Percentiles rank a stretch among this genome's conserved stretches.
Conservation (phyloP, 768 basidiomycete species). For the Amanita brunnescens region DNA sequence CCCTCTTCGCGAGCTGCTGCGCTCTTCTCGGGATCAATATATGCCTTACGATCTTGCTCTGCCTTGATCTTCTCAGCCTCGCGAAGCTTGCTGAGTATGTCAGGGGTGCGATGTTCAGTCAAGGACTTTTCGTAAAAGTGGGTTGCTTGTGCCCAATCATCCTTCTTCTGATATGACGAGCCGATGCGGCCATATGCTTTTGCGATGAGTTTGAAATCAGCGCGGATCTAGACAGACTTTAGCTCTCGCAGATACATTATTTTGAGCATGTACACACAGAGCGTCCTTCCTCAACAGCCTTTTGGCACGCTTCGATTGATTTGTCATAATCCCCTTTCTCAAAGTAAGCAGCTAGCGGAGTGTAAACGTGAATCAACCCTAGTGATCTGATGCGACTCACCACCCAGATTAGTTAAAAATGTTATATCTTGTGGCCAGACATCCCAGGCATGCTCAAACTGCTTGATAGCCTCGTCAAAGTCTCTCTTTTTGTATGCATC, state of each 20-base stretch:
- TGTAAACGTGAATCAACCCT: not conserved
- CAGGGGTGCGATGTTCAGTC: slow-evolving; percentile 93
- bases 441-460: slow-evolving; percentile 89
- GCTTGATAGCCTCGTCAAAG: slow-evolving; percentile 66
- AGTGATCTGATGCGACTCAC: slow-evolving; percentile 28
- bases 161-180: slow-evolving; percentile 74
- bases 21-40: slow-evolving; percentile 80
- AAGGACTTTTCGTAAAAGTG: slow-evolving; percentile 92
- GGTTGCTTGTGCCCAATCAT: slow-evolving; percentile 68
- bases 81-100: slow-evolving; percentile 84
- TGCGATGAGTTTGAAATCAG: slow-evolving; percentile 92
- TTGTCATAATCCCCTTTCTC: slow-evolving; percentile 91
- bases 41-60: slow-evolving; percentile 73
- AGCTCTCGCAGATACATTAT: not conserved
- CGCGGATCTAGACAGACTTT: slow-evolving; percentile 48
- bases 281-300: slow-evolving; percentile 94
- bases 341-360: slow-evolving; percentile 70
- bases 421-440: slow-evolving; percentile 88
- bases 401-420: slow-evolving; percentile 85
- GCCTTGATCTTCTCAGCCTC: slow-evolving; percentile 69
- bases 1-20: slow-evolving; percentile 86
- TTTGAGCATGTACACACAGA: slow-evolving; percentile 33
- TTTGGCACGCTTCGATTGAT: slow-evolving; percentile 85
- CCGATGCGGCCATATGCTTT: slow-evolving; percentile 92
- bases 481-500: slow-evolving; percentile 82